Conservation (phyloP, 768 basidiomycete genomes). For the Hygrophorus russula region DNA sequence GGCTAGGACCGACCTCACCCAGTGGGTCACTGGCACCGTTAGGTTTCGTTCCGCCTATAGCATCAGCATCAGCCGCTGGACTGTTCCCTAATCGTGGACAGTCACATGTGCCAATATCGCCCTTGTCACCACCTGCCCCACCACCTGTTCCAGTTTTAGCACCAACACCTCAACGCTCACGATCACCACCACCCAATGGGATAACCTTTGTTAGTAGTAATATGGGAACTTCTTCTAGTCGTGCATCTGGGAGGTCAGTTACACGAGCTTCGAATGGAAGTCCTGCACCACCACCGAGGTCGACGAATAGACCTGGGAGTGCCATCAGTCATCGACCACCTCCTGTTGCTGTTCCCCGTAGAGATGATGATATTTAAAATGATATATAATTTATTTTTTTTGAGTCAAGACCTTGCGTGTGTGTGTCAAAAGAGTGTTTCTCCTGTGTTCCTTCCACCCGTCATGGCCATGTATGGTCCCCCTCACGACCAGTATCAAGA, state of each 20-base stretch:
- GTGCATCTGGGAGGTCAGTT: constrained; percentile 12
- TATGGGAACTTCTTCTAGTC: constrained; percentile 2
- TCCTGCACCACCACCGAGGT: constrained; percentile 56
- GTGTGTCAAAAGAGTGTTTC: too few species aligned
- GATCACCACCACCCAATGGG: constrained; percentile 20
- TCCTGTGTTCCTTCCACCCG: too few species aligned
- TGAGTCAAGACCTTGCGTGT: too few species aligned
- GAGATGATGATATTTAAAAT: constrained; percentile 19
- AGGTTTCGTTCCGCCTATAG: not conserved
- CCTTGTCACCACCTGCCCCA: constrained; percentile 10
- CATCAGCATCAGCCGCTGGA: not conserved
- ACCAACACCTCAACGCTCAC: constrained; percentile 20
- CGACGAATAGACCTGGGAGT: constrained; percentile 56
- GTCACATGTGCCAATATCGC: constrained; percentile 5
- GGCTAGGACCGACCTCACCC: not conserved
- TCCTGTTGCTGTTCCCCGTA: constrained; percentile 39
- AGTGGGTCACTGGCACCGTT: not conserved
- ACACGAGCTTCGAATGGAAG: constrained; percentile 23
- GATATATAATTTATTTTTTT: too few species aligned
- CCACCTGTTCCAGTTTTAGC: constrained; percentile 20
- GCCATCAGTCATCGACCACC: constrained; percentile 34
- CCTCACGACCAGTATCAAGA: not conserved
- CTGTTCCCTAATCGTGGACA: not conserved
- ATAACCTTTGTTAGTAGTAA: constrained; percentile 11
- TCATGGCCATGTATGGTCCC: too few species aligned